These are phyloP conservation scores for Petunia secreta DNA, from an alignment of 257 asterid species.

Conservation along the genomic window DNA sequence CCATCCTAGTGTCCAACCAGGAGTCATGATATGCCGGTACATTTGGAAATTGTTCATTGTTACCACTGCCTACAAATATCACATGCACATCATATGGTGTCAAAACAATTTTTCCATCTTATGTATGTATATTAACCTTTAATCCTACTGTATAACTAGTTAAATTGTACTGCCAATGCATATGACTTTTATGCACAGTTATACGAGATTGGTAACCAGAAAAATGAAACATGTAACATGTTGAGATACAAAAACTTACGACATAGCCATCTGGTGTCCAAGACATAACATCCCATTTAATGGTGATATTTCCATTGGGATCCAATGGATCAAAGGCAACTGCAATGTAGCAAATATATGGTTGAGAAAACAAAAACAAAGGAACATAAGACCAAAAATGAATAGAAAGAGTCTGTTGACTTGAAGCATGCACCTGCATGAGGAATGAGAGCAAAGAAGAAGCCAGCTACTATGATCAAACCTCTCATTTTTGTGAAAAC, in stretches of 20 bases:
- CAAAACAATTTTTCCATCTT: background rate
- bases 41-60: constrained; percentile 75
- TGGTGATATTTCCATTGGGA: constrained; percentile 90
- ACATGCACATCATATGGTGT: background rate
- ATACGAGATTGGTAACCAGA: no score
- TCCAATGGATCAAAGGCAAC: constrained; percentile 91
- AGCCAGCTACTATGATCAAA: constrained; percentile 32
- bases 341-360: constrained; percentile 32
- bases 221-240: no score
- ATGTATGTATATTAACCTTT: no score
- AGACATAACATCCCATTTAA: constrained; percentile 92
- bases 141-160: no score
- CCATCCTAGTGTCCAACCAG: constrained; percentile 84
- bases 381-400: background rate
- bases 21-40: constrained; percentile 76
- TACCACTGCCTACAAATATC: constrained; percentile 53
- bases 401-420: background rate
- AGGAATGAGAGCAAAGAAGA: constrained; percentile 42
- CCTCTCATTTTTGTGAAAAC: constrained; percentile 42
- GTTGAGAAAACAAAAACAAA: background rate
- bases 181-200: no score
- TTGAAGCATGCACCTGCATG: constrained; percentile 47
- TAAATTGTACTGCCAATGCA: no score
- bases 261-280: constrained; percentile 98
- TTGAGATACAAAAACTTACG: constrained; percentile 41